Evolutionary conservation across 768 basidiomycete genomes (phyloP).

Genomic region (Dioszegia crocea): DNA sequence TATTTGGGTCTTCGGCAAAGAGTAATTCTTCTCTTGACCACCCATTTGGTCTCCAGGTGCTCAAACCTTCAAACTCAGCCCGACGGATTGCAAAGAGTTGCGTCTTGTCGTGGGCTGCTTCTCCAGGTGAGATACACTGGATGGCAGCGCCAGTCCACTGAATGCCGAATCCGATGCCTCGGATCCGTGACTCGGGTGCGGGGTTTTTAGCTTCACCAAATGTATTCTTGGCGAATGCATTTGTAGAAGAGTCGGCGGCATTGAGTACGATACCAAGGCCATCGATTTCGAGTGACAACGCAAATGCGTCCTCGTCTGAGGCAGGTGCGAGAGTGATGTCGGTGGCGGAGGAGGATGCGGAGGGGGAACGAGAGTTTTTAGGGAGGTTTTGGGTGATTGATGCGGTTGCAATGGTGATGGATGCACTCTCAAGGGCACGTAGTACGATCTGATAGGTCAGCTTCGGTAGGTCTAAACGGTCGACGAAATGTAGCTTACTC

Average conservation of each 20-base stretch:
- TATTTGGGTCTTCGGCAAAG: constrained; percentile 39
- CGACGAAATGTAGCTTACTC: constrained; percentile 21
- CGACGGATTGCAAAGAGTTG: constrained; percentile 28
- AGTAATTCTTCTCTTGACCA: constrained; percentile 41
- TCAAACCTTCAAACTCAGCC: constrained; percentile 28
- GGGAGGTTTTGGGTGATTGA: constrained; percentile 23
- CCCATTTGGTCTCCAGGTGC: constrained; percentile 36
- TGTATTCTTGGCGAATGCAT: constrained; percentile 33
- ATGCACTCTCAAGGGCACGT: constrained; percentile 29
- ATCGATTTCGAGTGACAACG: constrained; percentile 23
- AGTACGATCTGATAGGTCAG: constrained; percentile 25
- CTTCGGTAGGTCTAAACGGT: neutral
- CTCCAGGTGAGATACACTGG: constrained; percentile 28
- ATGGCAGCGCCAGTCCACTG: constrained; percentile 24
- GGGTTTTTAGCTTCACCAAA: constrained; percentile 30
- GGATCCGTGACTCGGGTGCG: constrained; percentile 23
- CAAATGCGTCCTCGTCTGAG: constrained; percentile 13
- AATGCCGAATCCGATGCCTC: constrained; percentile 24
- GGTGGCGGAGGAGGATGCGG: constrained; percentile 20
- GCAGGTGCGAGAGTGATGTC: constrained; percentile 12
- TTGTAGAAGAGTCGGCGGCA: constrained; percentile 40
- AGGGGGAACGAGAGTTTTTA: constrained; percentile 3
- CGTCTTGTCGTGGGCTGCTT: constrained; percentile 16
- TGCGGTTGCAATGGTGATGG: constrained; percentile 20
- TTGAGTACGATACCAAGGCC: constrained; percentile 13